These are phyloP conservation scores for Pseudocercospora vitis DNA, from an alignment of 2,329 filamentous ascomycete species.

Conservation along the genomic window DNA sequence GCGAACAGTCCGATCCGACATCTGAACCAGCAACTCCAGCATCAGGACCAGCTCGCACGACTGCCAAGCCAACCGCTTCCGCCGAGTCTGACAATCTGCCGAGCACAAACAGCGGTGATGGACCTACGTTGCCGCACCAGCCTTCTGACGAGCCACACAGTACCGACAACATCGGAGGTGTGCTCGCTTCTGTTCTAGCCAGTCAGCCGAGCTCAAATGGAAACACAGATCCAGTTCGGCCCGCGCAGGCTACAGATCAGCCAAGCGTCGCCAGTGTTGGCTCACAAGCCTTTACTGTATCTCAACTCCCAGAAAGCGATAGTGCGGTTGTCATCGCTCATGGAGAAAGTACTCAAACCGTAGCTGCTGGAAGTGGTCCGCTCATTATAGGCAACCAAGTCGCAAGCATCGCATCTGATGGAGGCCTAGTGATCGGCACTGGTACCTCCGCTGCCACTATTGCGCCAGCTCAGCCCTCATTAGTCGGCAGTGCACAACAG, in stretches of 20 bases:
- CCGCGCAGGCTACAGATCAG: background rate
- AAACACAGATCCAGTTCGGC: background rate
- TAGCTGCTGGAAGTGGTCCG: background rate
- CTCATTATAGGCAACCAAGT: background rate
- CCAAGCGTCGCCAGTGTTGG: background rate
- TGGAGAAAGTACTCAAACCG: background rate
- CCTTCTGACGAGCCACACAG: background rate
- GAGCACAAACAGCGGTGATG: background rate
- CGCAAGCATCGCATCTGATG: background rate
- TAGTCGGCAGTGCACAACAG: background rate
- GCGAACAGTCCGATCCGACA: background rate
- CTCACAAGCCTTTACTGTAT: background rate
- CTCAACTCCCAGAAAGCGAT: background rate
- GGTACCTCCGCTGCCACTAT: background rate
- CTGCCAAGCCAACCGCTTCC: background rate
- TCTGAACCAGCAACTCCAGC: conserved; percentile 1
- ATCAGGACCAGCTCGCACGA: background rate
- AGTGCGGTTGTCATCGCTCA: background rate
- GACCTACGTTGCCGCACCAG: background rate
- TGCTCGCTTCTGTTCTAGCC: background rate
- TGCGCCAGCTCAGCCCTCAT: no score
- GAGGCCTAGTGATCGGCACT: conserved; percentile 4
- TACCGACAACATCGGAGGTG: background rate
- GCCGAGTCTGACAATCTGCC: background rate
- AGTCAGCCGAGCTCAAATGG: background rate